Base-by-base conservation (phyloP, 2,329 filamentous ascomycete genomes). In the Aspergillus carbonarius region DNA sequence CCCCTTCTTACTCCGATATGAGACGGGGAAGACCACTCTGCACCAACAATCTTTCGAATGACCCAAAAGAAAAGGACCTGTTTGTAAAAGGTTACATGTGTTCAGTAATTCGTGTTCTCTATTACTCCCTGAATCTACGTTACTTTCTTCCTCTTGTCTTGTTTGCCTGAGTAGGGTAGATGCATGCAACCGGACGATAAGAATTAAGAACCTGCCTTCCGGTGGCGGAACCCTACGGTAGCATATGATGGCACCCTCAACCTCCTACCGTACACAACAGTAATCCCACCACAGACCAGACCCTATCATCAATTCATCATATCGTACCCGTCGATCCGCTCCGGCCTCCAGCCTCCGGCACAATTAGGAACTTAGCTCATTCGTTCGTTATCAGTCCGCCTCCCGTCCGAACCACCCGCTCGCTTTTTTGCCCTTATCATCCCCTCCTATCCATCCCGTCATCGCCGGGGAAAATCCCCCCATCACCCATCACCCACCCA, bases 1-100 rank as follows among this genome's bases (percentile, higher is more conserved):
- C 32, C 46, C 44, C 37, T 51, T n/a, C 17, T 54, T 47, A 39
- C 52, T 54, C 44, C 51, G 59, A 58, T 40, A 52, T 57, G 57
- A 51, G 58, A 54, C 54, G 57, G 53, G 48, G 42, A 49, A 42
- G 39, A 47, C 15, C 23, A 25, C 23, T 47, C 42, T 47, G 20
- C 42, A 15, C 42, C 15, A n/a, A 7, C 42, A 30, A 12, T 25
- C 7, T 5, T n/a, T 27, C 39, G 20, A 23, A 42, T 32, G 30
- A 56, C 32, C 13, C 32, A 42, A 56, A 46, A 56, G 44, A 27
- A 56, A 56, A 23, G 48, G 54, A 42, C 46, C 48, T 50, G 23
- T 23, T 23, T 23, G 54, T 46, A 23, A 56, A 46, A 49, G 18
- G 39, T 42, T 23, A 23, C 39, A 42, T 42, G 39, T 42, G 39